These are phyloP conservation scores for Chiua sp. DNA, from an alignment of 1,284 basidiomycete species.

Conservation along the genomic window DNA sequence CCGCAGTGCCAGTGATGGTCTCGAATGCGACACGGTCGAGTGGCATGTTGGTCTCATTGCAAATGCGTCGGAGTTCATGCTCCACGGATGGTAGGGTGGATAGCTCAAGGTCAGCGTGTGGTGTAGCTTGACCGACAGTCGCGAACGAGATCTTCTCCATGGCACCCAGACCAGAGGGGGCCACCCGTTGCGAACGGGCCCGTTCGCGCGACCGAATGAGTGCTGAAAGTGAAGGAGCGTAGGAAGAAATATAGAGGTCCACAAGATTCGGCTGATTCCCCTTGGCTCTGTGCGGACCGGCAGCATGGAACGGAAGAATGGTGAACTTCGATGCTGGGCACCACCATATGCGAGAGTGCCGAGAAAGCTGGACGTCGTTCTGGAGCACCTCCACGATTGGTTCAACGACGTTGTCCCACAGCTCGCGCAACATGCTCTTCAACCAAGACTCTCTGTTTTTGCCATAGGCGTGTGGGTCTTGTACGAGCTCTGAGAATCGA, in stretches of 20 bases:
- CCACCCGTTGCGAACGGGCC: not conserved
- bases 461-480: not conserved
- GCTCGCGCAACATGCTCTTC: not conserved
- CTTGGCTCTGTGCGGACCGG: too few relatives aligned
- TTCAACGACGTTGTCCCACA: not conserved
- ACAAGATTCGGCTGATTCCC: too few relatives aligned
- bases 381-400: not conserved
- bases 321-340: too few relatives aligned
- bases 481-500: too few relatives aligned
- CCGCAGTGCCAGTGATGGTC: not conserved
- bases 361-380: too few relatives aligned
- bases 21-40: not conserved
- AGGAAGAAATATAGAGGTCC: not conserved
- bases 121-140: not conserved
- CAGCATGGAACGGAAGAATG: too few relatives aligned
- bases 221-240: not conserved
- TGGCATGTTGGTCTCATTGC: constrained; percentile 1
- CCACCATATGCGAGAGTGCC: too few relatives aligned
- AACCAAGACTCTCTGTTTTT: not conserved
- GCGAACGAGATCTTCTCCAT: not conserved
- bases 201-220: constrained; percentile 2
- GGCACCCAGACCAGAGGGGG: too few relatives aligned
- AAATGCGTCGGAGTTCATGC: not conserved
- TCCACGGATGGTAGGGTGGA: not conserved
- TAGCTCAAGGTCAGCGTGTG: not conserved